Percentiles rank a stretch among this genome's conserved stretches.
Conservation (phyloP, 2,329 filamentous ascomycete species). For the Chaetoscypha palmicola region DNA sequence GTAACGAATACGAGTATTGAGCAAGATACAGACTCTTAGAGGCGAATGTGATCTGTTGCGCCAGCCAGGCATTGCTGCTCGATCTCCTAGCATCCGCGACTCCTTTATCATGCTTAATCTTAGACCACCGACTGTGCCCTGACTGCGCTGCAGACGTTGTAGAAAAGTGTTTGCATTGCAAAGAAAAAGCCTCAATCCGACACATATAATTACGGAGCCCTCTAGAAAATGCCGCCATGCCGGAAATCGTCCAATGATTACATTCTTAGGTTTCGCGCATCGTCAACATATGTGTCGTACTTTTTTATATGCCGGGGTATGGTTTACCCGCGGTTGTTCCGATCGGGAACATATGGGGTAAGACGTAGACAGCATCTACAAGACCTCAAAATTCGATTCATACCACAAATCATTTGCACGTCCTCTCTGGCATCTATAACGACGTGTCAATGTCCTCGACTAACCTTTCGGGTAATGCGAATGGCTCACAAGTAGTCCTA, state of each 20-base stretch:
- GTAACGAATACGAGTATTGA: no score
- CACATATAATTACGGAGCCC: slow-evolving; percentile 16
- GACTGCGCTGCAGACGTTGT: slow-evolving; percentile 41
- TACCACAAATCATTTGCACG: slow-evolving; percentile 4
- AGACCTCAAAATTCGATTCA: background rate
- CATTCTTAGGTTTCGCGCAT: no score
- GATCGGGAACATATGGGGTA: background rate
- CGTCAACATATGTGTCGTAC: no score
- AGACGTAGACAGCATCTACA: no score
- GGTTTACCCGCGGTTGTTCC: slow-evolving; percentile 5
- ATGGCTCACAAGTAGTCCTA: slow-evolving; percentile 30
- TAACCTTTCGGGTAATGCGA: slow-evolving; percentile 24
- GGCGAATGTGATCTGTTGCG: slow-evolving; percentile 65
- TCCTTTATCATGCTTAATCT: slow-evolving; percentile 92
- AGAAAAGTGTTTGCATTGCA: slow-evolving; percentile 35
- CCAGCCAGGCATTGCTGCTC: slow-evolving; percentile 58
- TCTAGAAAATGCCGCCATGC: slow-evolving; percentile 27
- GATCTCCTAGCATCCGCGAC: slow-evolving; percentile 77
- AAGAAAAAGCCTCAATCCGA: slow-evolving; percentile 17
- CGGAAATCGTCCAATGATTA: background rate
- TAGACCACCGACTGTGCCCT: slow-evolving; percentile 91
- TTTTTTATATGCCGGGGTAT: no score
- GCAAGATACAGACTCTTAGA: slow-evolving; percentile 70
- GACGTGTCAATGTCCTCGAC: slow-evolving; percentile 30
- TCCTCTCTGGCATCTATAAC: slow-evolving; percentile 2